A percentile compares a stretch with the other conserved stretches of the same genome.
Evolutionary conservation across 23 red algal species (phyloP).

Genomic region (Gracilariopsis chorda): DNA sequence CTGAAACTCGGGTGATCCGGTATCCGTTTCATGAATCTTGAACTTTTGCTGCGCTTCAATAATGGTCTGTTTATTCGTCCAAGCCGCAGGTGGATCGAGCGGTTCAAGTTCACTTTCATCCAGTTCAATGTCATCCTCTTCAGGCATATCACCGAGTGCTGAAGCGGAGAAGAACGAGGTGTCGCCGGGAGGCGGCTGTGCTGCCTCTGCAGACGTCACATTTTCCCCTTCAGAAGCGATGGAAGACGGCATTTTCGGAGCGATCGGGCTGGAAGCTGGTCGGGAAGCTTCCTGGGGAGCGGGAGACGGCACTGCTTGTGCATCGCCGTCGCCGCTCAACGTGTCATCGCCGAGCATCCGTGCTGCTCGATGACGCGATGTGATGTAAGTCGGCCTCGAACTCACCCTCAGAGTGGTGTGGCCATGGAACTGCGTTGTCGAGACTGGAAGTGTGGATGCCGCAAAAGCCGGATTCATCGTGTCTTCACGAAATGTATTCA

Average conservation of each 20-base stretch:
- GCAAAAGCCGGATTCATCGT: constrained; percentile 12
- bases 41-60: constrained; percentile 32
- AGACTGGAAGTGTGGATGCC: not conserved
- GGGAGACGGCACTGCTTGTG: too few species aligned
- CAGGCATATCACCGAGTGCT: not conserved
- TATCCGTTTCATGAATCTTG: constrained; percentile 83
- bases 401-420: not conserved
- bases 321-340: too few species aligned
- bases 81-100: not conserved
- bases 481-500: too few species aligned
- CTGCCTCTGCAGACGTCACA: too few species aligned
- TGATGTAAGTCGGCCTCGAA: not conserved
- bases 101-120: not conserved
- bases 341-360: not conserved
- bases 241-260: too few species aligned
- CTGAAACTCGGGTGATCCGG: constrained; percentile 93
- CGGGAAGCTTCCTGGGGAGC: too few species aligned
- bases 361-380: not conserved
- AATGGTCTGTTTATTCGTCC: constrained; percentile 9
- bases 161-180: not conserved
- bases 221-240: too few species aligned
- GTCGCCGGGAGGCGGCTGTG: not conserved
- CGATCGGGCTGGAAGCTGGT: too few species aligned
- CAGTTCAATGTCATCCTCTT: not conserved
- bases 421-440: not conserved